These are phyloP conservation scores for Boletus pseudo-olivaceus DNA, from an alignment of 768 basidiomycete genomes.

Conservation along the genomic window DNA sequence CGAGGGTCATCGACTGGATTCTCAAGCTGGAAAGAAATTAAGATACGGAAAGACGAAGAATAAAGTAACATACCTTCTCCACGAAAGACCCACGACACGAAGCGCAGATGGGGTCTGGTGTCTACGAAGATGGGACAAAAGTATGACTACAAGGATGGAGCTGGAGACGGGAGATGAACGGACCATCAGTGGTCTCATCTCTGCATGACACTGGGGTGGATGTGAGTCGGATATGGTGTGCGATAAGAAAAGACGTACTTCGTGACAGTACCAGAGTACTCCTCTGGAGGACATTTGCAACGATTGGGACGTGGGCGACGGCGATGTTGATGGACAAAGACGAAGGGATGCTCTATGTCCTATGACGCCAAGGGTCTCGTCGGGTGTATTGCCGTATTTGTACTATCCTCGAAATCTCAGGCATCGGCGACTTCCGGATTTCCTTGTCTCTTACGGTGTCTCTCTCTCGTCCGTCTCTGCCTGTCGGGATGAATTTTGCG, in stretches of 20 bases:
- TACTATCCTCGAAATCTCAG: not conserved
- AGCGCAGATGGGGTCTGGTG: constrained; percentile 79
- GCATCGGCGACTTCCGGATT: constrained; percentile 16
- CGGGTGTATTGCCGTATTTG: too few relatives aligned
- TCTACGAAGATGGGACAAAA: constrained; percentile 37
- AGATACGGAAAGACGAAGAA: not conserved
- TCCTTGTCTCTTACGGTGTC: not conserved
- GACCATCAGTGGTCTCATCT: constrained; percentile 88
- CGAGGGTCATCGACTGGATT: constrained; percentile 74
- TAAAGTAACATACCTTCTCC: constrained; percentile 49
- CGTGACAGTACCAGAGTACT: constrained; percentile 77
- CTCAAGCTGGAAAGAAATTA: constrained; percentile 55
- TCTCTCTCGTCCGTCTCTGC: too few relatives aligned
- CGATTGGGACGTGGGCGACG: constrained; percentile 1
- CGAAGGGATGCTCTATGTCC: not conserved
- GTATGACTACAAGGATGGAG: not conserved
- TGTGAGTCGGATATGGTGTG: constrained; percentile 7
- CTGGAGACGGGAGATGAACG: constrained; percentile 11
- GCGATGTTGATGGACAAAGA: constrained; percentile 3
- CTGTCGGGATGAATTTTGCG: too few relatives aligned
- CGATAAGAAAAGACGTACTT: constrained; percentile 38
- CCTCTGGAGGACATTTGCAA: constrained; percentile 57
- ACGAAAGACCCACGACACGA: constrained; percentile 81
- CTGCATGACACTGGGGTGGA: constrained; percentile 66
- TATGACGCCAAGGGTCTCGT: constrained; percentile 6